Conservation (phyloP, 75 land plant species). For the Selaginella tamariscina region DNA sequence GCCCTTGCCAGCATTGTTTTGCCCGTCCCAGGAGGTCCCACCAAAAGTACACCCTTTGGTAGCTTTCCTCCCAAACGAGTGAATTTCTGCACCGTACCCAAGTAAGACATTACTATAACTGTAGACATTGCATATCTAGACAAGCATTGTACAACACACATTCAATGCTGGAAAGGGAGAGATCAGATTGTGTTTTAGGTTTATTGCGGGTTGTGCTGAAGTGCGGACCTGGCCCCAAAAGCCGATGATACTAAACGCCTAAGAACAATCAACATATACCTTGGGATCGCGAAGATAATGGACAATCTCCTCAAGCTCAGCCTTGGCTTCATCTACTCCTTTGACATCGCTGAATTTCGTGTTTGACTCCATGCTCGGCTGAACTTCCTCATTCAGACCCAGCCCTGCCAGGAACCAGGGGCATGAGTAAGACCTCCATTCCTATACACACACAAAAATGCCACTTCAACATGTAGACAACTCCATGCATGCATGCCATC, state of each 20-base stretch:
- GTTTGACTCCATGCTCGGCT: neutral
- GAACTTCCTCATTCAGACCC: neutral
- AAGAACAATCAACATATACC: neutral
- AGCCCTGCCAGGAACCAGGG: slow-evolving; percentile 4
- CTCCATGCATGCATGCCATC: neutral
- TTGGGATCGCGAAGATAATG: slow-evolving; percentile 10
- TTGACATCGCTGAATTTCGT: neutral
- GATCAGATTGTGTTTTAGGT: too few relatives aligned
- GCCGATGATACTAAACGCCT: neutral
- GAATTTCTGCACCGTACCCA: slow-evolving; percentile 44
- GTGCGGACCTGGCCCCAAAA: neutral
- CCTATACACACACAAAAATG: neutral
- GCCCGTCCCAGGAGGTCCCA: slow-evolving; percentile 97
- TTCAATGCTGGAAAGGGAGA: too few relatives aligned
- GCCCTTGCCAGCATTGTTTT: slow-evolving; percentile 97
- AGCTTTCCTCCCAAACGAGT: slow-evolving; percentile 95
- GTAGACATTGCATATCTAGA: too few relatives aligned
- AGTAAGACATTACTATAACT: too few relatives aligned
- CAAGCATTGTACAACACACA: too few relatives aligned
- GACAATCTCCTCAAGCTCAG: neutral
- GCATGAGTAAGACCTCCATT: neutral
- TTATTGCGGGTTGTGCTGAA: too few relatives aligned
- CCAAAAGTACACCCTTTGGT: slow-evolving; percentile 93
- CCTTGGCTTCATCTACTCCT: neutral
- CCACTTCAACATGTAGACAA: neutral